A percentile compares a stretch with the other conserved stretches of the same genome.
Conservation (phyloP, 2,329 filamentous ascomycete species). For the Exophiala lecanii-corni region DNA sequence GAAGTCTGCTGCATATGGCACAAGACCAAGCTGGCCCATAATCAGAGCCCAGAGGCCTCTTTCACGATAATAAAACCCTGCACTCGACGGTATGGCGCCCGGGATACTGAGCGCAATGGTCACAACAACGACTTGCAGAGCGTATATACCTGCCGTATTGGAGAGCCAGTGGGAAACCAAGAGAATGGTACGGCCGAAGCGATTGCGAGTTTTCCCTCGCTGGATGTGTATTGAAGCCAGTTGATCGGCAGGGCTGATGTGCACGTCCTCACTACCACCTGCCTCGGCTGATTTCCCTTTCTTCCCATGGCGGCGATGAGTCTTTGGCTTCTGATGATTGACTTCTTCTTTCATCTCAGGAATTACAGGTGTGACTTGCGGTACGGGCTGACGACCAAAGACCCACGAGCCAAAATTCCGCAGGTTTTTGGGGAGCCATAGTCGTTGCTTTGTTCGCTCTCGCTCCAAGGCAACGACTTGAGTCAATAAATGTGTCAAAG, state of each 20-base stretch:
- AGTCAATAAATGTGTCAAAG: slow-evolving; percentile 35
- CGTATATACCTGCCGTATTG: slow-evolving; percentile 43
- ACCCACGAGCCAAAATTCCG: slow-evolving; percentile 40
- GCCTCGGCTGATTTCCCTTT: neutral
- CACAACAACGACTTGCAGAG: slow-evolving; percentile 45
- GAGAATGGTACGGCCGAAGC: slow-evolving; percentile 29
- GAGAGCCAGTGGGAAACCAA: slow-evolving; percentile 40
- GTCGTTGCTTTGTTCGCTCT: slow-evolving; percentile 31
- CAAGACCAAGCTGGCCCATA: slow-evolving; percentile 46
- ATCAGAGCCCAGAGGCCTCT: slow-evolving; percentile 52
- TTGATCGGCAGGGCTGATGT: neutral
- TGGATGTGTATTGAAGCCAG: slow-evolving; percentile 2
- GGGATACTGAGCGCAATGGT: slow-evolving; percentile 44
- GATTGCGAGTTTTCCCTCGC: slow-evolving; percentile 27
- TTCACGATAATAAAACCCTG: slow-evolving; percentile 50
- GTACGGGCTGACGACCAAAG: slow-evolving; percentile 17
- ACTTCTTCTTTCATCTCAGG: neutral
- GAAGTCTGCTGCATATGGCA: slow-evolving; percentile 51
- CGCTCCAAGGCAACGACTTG: slow-evolving; percentile 36
- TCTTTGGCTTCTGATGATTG: neutral
- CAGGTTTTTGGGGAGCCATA: slow-evolving; percentile 44
- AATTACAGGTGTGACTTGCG: neutral
- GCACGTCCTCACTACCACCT: slow-evolving; percentile 1
- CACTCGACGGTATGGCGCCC: slow-evolving; percentile 38
- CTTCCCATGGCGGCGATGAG: neutral